Base-by-base conservation (phyloP, 78 protist genomes). In the Dictyostelium citrinum region DNA sequence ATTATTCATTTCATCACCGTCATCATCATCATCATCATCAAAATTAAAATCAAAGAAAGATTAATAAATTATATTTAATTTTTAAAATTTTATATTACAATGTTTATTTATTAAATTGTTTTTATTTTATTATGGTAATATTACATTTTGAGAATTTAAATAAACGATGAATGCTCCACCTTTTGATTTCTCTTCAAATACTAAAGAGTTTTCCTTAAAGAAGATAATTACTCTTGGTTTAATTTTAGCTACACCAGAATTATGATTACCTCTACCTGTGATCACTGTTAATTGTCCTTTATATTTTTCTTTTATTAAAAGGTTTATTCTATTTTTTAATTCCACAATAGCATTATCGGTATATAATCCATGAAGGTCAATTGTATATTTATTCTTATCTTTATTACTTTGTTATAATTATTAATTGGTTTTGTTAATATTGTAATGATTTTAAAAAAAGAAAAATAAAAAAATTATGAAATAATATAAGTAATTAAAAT, bases 291-390 rank as follows among this genome's bases (percentile, higher is more conserved):
- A 16, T 22, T 5, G 5, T 9, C 81, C 81, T 16, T 10, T 39
- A 10, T 74, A 41, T 10, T 39, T 37, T 74, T 74, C 81, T 41
- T n/a, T 41, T 3, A 29, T n/a, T 8, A 74, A 74, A 9, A 5
- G 29, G 11, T 33, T 37, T 12, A 74, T 74, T 37, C 81, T 20
- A 8, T 41, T 46, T 11, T 37, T 74, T 41, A 74, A n/a, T 20
- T n/a, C 22, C 9, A 5, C 10, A 37, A 74, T 29, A n/a, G 81
- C 22, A 29, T 74, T 1, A 14, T 33, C 31, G 39, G 55, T 1
- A 74, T 29, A 74, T 39, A 74, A 41, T 2, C 81, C 81, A 74
- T 74, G 81, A n/a, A 74, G 29, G n/a, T 74, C 81, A 22, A 74
- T 74, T 74, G 49, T 39, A 74, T 74, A 74, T 74, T 74, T 74